Percentiles rank a stretch among this genome's conserved stretches.
phyloP scores from a whole-genome alignment of 2,329 filamentous ascomycete species.

The Fusarium cicatricum region DNA sequence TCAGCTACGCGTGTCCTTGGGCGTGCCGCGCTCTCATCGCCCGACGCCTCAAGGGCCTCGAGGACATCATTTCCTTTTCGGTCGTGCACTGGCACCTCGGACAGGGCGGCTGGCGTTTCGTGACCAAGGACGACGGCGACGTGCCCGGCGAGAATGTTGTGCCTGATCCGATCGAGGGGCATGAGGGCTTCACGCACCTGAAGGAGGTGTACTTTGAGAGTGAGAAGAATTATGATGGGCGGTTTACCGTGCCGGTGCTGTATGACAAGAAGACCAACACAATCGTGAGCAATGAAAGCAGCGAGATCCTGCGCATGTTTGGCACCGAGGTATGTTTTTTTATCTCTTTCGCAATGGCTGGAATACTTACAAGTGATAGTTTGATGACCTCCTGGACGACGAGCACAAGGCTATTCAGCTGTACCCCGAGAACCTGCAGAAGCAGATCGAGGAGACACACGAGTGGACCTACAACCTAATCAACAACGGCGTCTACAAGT shows the following conservation, averaged over 20 bases:
- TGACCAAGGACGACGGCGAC: constrained; percentile 65
- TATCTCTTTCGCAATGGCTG: not conserved
- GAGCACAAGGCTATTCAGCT: constrained; percentile 69
- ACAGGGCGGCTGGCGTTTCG: constrained; percentile 81
- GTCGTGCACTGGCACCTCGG: constrained; percentile 93
- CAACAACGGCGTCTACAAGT: constrained; percentile 78
- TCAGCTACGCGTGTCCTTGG: constrained; percentile 95
- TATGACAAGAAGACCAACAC: constrained; percentile 78
- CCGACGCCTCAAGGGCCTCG: constrained; percentile 88
- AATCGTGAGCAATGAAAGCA: constrained; percentile 92
- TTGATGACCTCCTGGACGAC: constrained; percentile 73
- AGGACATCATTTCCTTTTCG: constrained; percentile 81
- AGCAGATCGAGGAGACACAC: constrained; percentile 78
- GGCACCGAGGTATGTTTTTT: constrained; percentile 69
- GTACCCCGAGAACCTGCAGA: constrained; percentile 70
- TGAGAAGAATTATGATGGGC: constrained; percentile 75
- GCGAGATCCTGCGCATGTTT: constrained; percentile 92
- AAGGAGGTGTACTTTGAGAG: constrained; percentile 82
- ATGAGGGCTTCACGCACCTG: constrained; percentile 73
- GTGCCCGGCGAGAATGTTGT: constrained; percentile 69
- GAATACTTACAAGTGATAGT: constrained; percentile 51
- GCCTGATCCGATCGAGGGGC: constrained; percentile 73
- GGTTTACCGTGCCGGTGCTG: constrained; percentile 88
- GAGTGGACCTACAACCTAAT: constrained; percentile 81
- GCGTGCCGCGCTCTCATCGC: constrained; percentile 89